Base-by-base conservation (phyloP, 148 eudicot species). In the Chenopodium suecicum region DNA sequence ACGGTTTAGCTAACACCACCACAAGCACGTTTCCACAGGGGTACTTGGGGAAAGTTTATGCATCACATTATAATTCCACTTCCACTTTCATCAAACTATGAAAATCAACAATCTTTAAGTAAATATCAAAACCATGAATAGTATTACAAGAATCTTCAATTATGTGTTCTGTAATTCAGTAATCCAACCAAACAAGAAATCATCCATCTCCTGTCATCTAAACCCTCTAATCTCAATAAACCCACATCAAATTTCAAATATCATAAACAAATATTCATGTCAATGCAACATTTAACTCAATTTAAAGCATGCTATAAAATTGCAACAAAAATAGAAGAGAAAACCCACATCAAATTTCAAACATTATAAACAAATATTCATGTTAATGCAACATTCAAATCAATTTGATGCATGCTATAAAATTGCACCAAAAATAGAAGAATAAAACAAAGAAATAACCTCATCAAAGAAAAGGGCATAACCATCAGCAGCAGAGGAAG, bases 401-500 rank as follows among this genome's bases (percentile, higher is more conserved):
- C 8, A 44, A 34, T 41, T 41, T 4, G 6, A 41, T 41, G 44
- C 44, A 41, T 41, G 44, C 44, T 41, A 41, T 19, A 70, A 70
- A 17, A 70, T 70, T 1, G 34, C 48, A 8, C 20, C 0, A 17
- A 70, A 17, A 70, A 19, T 0, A 5, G 1, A 65, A 29, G 1
- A 46, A 16, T 22, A 14, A 34, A 46, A 63, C 20, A 25, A 76
- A 75, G 22, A 58, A 7, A 1, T 68, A 29, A 92, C 98, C 81
- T 92, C 94, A 73, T 93, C 98, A 76, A 95, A 95, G 91, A 91
- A 95, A 80, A 95, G 91, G 20, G 93, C 75, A 73, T 75, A 91
- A 8, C 99, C 99, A 20, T 91, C 78, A 25, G 83, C 83, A 22
- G 91, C 84, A 54, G 88, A 87, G 76, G 84, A 20, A 25, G 84